phyloP scores from a whole-genome alignment of 2,329 filamentous ascomycete species.

The Fusarium pseudograminearum region DNA sequence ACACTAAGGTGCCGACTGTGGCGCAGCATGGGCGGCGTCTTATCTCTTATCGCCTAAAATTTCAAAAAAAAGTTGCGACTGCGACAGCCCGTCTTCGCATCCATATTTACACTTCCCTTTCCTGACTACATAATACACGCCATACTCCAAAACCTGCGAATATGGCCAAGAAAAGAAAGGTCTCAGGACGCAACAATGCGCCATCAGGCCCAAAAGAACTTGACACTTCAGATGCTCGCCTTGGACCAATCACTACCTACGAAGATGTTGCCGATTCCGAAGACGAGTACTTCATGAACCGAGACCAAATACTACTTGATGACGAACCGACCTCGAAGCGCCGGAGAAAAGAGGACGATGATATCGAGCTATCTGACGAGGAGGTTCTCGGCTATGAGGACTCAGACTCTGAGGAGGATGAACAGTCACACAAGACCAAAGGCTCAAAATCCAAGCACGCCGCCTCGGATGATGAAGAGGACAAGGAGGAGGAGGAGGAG shows the following conservation, averaged over 20 bases:
- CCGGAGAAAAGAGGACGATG: slow-evolving; percentile 77
- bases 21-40: not conserved
- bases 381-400: slow-evolving; percentile 67
- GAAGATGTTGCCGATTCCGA: slow-evolving; percentile 93
- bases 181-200: slow-evolving; percentile 60
- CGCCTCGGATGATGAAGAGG: slow-evolving; percentile 68
- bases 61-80: slow-evolving; percentile 41
- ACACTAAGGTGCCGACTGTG: not conserved
- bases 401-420: slow-evolving; percentile 60
- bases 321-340: slow-evolving; percentile 84
- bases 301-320: slow-evolving; percentile 87
- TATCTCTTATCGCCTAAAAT: slow-evolving; percentile 41
- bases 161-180: slow-evolving; percentile 80
- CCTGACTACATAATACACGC: not conserved
- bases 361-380: slow-evolving; percentile 72
- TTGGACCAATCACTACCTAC: slow-evolving; percentile 72
- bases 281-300: slow-evolving; percentile 90
- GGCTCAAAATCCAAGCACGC: slow-evolving; percentile 50
- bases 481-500: slow-evolving; percentile 63
- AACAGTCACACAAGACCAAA: slow-evolving; percentile 51
- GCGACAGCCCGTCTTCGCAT: slow-evolving; percentile 16
- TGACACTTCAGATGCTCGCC: slow-evolving; percentile 69
- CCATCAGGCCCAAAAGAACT: slow-evolving; percentile 66
- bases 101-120: not conserved
- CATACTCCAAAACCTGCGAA: not conserved